Evolutionary conservation across 768 basidiomycete genomes (phyloP), one percentile per base, ranked within the genome.

Genomic region (Mrakia blollopis): DNA sequence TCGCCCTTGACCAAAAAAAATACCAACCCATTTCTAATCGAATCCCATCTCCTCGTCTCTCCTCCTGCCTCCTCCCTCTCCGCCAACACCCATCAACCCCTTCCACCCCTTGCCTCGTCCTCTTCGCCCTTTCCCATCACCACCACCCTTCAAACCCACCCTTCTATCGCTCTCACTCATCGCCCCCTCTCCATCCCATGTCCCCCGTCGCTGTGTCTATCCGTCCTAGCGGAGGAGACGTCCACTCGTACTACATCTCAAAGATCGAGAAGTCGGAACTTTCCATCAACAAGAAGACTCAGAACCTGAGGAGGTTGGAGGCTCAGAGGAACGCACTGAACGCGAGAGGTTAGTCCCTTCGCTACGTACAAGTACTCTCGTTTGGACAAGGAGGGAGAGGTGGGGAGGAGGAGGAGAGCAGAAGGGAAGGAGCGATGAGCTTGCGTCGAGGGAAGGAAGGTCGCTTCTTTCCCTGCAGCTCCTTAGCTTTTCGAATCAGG

Each of bases 321-420:
- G 97, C 96, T 10, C 95, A 98, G 83, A 87, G 97, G 78, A 99
- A 99, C 88, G 93, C 96, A 13, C 85, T 99, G 77, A 98, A 99
- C 83, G 94, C 95, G 21, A 86, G 94, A 87, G 94, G 94, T 94
- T 77, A 70, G 87, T 81, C 21, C 57, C 44, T 47, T 47, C 44
- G 9, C 14, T 32, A 1, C 25, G 16, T 41, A 14, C 16, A 5
- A 25, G 3, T 13, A 3, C 18, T 25, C 6, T 67, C 39, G 6
- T 35, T 32, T 25, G 8, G 39, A 18, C 2, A 16, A 23, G 62
- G 28, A 1, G 65, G 25, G 37, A 18, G 65, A 21, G 21, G 21
- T 2, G 63, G 35, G 7, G 14, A 18, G 65, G 65, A 16, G 35
- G 14, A 8, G 25, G 37, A 39, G 37, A 41, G 37, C 11, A 5